Percentiles rank a stretch among this genome's conserved stretches.
These are phyloP conservation scores for Mycena vulgaris DNA, from an alignment of 768 basidiomycete genomes.

Conservation along the genomic window DNA sequence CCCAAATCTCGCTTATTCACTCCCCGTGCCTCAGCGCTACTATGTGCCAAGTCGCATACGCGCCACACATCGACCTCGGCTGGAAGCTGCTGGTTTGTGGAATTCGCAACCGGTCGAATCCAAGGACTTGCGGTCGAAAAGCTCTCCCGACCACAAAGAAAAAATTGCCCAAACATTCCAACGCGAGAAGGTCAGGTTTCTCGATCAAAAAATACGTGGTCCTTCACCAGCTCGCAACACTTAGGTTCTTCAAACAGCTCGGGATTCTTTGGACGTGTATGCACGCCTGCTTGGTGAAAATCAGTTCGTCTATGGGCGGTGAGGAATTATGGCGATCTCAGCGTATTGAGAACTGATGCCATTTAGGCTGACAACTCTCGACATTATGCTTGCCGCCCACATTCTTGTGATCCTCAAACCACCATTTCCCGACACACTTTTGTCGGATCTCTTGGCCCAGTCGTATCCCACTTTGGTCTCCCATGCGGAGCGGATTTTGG, in stretches of 20 bases:
- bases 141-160: conserved; percentile 42
- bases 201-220: not conserved
- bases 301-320: conserved; percentile 69
- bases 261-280: conserved; percentile 71
- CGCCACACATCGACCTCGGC: conserved; percentile 65
- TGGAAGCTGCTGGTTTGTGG: conserved; percentile 80
- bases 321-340: not conserved
- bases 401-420: conserved; percentile 72
- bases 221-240: not conserved
- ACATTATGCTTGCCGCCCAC: conserved; percentile 79
- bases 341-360: conserved; percentile 2
- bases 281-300: conserved; percentile 66
- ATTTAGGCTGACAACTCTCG: conserved; percentile 72
- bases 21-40: conserved; percentile 80
- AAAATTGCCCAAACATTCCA: conserved; percentile 71
- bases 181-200: conserved; percentile 69
- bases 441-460: conserved; percentile 68
- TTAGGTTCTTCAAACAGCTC: conserved; percentile 75
- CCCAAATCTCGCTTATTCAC: conserved; percentile 67
- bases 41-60: conserved; percentile 80
- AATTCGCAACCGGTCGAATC: conserved; percentile 36
- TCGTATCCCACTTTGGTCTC: conserved; percentile 71
- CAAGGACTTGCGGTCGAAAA: not conserved
- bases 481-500: conserved; percentile 70
- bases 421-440: conserved; percentile 72